Conservation (phyloP, 805 yeast species). For the Ogataea salicorniae region DNA sequence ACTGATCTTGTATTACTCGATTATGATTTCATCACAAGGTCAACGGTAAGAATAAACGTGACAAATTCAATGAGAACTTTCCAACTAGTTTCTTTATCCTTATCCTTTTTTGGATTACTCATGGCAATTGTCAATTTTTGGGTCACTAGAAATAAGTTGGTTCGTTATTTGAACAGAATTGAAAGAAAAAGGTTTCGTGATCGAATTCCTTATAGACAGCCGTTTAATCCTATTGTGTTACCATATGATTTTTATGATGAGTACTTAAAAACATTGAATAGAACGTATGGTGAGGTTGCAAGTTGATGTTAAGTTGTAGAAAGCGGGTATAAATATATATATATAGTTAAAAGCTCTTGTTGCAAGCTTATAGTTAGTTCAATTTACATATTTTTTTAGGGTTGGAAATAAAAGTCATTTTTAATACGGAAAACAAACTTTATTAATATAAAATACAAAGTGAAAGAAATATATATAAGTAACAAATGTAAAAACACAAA, state of each 20-base stretch:
- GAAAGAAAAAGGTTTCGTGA: slow-evolving; percentile 14
- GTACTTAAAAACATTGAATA: slow-evolving; percentile 14
- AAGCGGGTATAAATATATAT: no score
- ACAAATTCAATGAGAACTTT: slow-evolving; percentile 17
- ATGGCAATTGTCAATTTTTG: slow-evolving; percentile 19
- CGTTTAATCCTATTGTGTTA: slow-evolving; percentile 2
- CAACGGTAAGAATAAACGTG: slow-evolving; percentile 13
- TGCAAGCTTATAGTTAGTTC: no score
- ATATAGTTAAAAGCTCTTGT: no score
- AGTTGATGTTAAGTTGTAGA: no score
- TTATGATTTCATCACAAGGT: slow-evolving; percentile 8
- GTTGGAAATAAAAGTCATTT: no score
- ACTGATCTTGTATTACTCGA: slow-evolving; percentile 8
- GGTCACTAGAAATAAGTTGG: slow-evolving; percentile 21
- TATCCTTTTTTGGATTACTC: slow-evolving; percentile 16
- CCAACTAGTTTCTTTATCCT: slow-evolving; percentile 21
- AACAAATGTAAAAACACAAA: no score
- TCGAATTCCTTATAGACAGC: neutral
- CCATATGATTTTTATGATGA: slow-evolving; percentile 18
- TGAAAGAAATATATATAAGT: no score
- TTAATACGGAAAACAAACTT: no score
- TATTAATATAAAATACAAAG: no score
- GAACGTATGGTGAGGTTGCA: no score
- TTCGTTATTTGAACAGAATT: slow-evolving; percentile 22
- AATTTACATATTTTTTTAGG: no score